phyloP scores from a whole-genome alignment of 108 stramenopile genomes.

The Cylindrotheca fusiformis region DNA sequence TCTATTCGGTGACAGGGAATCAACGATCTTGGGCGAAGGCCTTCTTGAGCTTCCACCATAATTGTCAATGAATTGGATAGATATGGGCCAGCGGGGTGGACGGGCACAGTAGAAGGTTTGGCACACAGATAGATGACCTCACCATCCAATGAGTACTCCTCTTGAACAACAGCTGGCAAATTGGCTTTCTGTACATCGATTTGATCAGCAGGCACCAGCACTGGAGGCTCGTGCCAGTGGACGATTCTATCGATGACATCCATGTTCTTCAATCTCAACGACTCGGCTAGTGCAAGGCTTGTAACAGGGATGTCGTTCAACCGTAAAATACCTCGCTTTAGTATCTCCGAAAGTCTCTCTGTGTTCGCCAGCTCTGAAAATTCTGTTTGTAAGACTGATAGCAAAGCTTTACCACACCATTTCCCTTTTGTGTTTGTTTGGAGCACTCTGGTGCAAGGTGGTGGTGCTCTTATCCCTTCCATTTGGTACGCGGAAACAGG shows the following conservation, averaged over 20 bases:
- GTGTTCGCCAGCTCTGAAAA: constrained; percentile 43
- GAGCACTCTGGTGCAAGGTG: constrained; percentile 48
- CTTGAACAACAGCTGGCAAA: constrained; percentile 35
- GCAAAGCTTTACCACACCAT: constrained; percentile 67
- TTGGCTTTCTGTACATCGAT: constrained; percentile 52
- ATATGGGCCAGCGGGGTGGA: constrained; percentile 84
- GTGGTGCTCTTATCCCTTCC: constrained; percentile 55
- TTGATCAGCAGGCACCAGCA: constrained; percentile 36
- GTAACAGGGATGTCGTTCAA: constrained; percentile 50
- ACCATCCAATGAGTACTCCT: constrained; percentile 19
- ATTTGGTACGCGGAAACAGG: constrained; percentile 37
- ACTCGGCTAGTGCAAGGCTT: constrained; percentile 20
- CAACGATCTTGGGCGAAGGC: constrained; percentile 51
- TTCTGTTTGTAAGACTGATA: constrained; percentile 49
- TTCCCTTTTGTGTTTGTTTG: constrained; percentile 62
- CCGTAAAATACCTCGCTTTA: constrained; percentile 49
- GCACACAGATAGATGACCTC: constrained; percentile 54
- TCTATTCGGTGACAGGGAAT: constrained; percentile 81
- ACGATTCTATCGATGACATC: constrained; percentile 58
- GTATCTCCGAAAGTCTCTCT: constrained; percentile 24
- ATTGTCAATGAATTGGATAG: constrained; percentile 70
- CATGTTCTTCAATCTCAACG: constrained; percentile 55
- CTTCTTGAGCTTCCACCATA: constrained; percentile 78
- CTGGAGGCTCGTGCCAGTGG: constrained; percentile 87
- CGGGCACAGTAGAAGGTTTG: constrained; percentile 78